phyloP scores from a whole-genome alignment of 345 rosid genomes.

The Xanthoceras sorbifolium region DNA sequence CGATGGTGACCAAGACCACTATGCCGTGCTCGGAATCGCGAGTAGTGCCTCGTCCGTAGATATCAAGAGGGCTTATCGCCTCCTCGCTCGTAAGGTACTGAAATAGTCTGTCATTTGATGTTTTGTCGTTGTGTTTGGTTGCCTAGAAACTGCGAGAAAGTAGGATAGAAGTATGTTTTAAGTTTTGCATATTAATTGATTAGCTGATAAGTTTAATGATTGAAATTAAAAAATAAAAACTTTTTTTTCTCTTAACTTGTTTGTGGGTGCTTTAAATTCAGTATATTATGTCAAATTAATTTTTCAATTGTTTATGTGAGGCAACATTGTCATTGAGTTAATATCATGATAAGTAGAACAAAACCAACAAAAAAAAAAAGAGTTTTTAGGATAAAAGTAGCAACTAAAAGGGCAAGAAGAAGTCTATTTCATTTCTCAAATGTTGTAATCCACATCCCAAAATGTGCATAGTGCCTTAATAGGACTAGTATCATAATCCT shows the following conservation, averaged over 20 bases:
- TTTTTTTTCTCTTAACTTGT: too few relatives aligned
- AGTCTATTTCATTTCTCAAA: background rate
- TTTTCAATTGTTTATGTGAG: background rate
- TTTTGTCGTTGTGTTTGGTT: conserved; percentile 15
- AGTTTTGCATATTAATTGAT: background rate
- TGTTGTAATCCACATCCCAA: too few relatives aligned
- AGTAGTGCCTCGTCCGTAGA: conserved; percentile 59
- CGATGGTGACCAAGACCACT: conserved; percentile 59
- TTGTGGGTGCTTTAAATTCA: background rate
- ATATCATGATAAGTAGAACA: background rate
- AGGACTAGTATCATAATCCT: too few relatives aligned
- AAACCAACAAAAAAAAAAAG: too few relatives aligned
- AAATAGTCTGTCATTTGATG: background rate
- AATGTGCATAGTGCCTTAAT: too few relatives aligned
- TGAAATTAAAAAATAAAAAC: too few relatives aligned
- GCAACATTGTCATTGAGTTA: background rate
- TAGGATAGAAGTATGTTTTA: background rate
- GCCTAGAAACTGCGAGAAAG: conserved; percentile 6
- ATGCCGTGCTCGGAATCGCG: conserved; percentile 68
- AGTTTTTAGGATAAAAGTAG: background rate
- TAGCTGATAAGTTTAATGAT: background rate
- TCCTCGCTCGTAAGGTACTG: conserved; percentile 81
- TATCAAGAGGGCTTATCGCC: conserved; percentile 80
- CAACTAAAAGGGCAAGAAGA: background rate
- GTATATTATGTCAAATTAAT: background rate